Percentiles rank a stretch among this genome's conserved stretches.
Conservation (phyloP, 106 monocot genomes). For the Apostasia ramifera region DNA sequence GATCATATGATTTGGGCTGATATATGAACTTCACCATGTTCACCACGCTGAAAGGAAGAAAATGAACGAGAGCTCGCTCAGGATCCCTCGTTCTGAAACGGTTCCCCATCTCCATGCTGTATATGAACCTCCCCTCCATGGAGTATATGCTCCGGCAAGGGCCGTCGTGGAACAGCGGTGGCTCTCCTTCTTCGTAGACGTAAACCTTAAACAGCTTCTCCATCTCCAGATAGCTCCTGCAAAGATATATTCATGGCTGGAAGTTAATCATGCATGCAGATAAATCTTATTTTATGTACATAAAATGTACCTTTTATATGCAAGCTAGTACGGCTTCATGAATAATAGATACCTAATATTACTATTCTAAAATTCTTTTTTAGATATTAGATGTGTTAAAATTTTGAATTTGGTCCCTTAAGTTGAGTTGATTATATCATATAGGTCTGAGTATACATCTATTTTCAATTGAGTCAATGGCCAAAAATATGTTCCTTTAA, state of each 20-base stretch:
- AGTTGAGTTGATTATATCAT: no score
- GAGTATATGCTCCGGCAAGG: constrained; percentile 55
- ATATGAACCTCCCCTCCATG: constrained; percentile 52
- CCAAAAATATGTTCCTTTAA: no score
- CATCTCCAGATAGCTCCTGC: constrained; percentile 71
- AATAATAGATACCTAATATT: neutral
- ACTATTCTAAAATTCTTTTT: neutral
- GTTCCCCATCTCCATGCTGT: constrained; percentile 38
- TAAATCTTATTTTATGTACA: neutral
- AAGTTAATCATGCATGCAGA: neutral
- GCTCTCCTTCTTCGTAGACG: constrained; percentile 62
- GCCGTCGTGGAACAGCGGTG: constrained; percentile 61
- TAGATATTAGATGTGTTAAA: neutral
- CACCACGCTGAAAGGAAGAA: constrained; percentile 57
- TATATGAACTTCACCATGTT: constrained; percentile 45
- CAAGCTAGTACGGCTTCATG: neutral
- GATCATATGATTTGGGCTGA: constrained; percentile 10
- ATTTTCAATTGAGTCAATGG: no score
- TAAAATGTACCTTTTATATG: no score
- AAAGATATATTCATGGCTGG: neutral
- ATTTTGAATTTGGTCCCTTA: neutral
- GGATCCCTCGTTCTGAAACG: constrained; percentile 32
- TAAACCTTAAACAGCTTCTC: constrained; percentile 51
- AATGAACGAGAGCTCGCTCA: constrained; percentile 45
- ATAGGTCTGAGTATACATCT: no score